Conservation (phyloP, 2,329 filamentous ascomycete species). For the Fusarium vanettenii region DNA sequence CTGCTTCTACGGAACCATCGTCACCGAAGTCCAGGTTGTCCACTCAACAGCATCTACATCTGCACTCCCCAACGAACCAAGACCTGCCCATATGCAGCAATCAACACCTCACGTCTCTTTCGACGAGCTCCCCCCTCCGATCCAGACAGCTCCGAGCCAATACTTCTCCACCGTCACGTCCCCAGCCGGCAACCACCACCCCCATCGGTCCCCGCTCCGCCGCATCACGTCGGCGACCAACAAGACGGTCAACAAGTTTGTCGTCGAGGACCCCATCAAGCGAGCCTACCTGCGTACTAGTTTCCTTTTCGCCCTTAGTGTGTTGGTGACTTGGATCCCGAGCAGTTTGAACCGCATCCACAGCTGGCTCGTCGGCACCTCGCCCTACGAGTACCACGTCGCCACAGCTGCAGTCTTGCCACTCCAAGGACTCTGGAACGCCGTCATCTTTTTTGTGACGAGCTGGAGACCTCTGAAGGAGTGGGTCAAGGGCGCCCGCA, state of each 20-base stretch:
- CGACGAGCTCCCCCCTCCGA: constrained; percentile 22
- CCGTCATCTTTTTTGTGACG: constrained; percentile 79
- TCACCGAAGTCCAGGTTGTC: constrained; percentile 63
- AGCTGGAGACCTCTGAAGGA: constrained; percentile 55
- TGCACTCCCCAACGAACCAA: constrained; percentile 37
- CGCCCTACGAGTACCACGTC: constrained; percentile 74
- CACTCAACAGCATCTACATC: constrained; percentile 44
- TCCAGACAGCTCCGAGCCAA: constrained; percentile 41
- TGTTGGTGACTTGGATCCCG: constrained; percentile 71
- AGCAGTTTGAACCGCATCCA: constrained; percentile 82
- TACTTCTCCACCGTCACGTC: constrained; percentile 51
- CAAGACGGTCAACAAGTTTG: constrained; percentile 51
- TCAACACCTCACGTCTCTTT: constrained; percentile 39
- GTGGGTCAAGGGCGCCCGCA: constrained; percentile 8
- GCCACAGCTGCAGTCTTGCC: constrained; percentile 78
- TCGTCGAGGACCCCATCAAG: constrained; percentile 66
- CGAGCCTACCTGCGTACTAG: constrained; percentile 70
- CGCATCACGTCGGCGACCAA: constrained; percentile 32
- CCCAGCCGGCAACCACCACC: constrained; percentile 8
- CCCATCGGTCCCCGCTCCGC: constrained; percentile 21
- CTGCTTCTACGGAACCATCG: constrained; percentile 62
- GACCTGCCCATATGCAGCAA: constrained; percentile 30
- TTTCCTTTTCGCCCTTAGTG: constrained; percentile 70
- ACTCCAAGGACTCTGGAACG: constrained; percentile 84
- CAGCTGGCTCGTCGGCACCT: constrained; percentile 65